phyloP scores from a whole-genome alignment of 73 alveolate genomes.

The Paramecium octaurelia region DNA sequence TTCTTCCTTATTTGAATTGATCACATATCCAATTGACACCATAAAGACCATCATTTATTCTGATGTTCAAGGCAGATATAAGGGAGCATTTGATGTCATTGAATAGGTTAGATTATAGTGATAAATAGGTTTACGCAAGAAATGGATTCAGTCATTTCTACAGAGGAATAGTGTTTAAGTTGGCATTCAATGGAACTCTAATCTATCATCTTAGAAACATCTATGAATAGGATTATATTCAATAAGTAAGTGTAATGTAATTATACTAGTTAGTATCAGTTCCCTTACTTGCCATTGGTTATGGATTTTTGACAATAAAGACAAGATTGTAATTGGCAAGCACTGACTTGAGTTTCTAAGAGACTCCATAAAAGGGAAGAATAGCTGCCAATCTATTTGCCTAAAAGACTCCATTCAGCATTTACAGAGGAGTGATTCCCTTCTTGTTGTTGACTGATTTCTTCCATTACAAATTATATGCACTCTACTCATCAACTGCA shows the following conservation, averaged over 20 bases:
- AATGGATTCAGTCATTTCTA: conserved; percentile 51
- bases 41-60: conserved; percentile 38
- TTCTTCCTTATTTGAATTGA: conserved; percentile 36
- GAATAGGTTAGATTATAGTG: background rate
- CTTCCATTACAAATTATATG: conserved; percentile 60
- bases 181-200: conserved; percentile 43
- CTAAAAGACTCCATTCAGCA: conserved; percentile 27
- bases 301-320: conserved; percentile 53
- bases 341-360: conserved; percentile 44
- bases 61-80: conserved; percentile 55
- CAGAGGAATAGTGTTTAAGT: conserved; percentile 24
- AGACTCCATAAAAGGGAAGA: background rate
- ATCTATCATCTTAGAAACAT: conserved; percentile 52
- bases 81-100: conserved; percentile 46
- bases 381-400: background rate
- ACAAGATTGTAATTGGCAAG: conserved; percentile 53
- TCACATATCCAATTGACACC: conserved; percentile 59
- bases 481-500: conserved; percentile 55
- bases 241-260: background rate
- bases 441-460: conserved; percentile 44
- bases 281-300: conserved; percentile 35
- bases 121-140: background rate
- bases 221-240: conserved; percentile 25
- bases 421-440: conserved; percentile 60
- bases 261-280: conserved; percentile 2